These are phyloP conservation scores for Plasmodium chabaudi DNA, from an alignment of 169 alveolate species.

Conservation along the genomic window DNA sequence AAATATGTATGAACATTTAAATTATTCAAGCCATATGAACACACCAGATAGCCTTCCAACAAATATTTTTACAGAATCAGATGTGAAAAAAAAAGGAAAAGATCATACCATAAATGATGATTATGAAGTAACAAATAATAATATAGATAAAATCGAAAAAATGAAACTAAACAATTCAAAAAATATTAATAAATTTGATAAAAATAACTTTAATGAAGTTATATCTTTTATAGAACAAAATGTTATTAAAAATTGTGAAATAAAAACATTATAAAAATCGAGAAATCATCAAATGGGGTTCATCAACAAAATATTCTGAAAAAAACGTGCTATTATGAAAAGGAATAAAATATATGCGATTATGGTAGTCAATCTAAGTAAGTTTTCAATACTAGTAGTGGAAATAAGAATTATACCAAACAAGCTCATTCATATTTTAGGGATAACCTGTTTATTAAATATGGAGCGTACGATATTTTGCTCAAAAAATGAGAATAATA, in stretches of 20 bases:
- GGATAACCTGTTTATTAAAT: too few species aligned
- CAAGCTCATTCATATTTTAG: too few species aligned
- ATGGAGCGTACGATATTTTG: too few species aligned
- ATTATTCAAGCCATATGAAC: slow-evolving; percentile 6
- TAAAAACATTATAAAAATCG: background rate
- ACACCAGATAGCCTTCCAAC: background rate
- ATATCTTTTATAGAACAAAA: slow-evolving; percentile 62
- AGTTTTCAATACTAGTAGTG: too few species aligned
- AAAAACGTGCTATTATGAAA: too few species aligned
- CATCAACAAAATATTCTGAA: too few species aligned
- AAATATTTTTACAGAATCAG: too few species aligned
- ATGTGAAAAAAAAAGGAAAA: background rate
- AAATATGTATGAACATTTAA: slow-evolving; percentile 44
- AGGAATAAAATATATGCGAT: too few species aligned
- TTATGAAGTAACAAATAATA: background rate
- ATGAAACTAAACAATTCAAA: background rate
- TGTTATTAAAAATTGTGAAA: slow-evolving; percentile 45
- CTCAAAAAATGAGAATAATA: too few species aligned
- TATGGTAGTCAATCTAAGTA: too few species aligned
- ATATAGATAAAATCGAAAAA: background rate
- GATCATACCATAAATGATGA: background rate
- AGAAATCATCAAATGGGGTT: background rate
- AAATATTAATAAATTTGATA: slow-evolving; percentile 16
- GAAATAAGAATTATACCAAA: too few species aligned
- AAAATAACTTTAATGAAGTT: slow-evolving; percentile 47